phyloP scores from a whole-genome alignment of 108 stramenopile species.

The Pseudonitzschia pungens region DNA sequence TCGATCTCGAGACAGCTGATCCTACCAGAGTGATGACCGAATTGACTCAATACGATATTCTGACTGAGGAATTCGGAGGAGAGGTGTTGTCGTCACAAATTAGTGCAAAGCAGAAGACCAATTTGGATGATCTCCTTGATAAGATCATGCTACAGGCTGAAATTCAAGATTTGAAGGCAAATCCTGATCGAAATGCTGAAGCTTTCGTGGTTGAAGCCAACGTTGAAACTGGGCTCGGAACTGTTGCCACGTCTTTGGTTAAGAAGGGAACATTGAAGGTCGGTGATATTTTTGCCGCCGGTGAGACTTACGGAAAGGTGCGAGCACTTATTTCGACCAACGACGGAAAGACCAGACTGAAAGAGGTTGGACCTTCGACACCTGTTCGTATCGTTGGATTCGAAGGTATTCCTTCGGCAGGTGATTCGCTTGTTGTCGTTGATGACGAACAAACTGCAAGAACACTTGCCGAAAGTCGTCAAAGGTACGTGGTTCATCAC shows the following conservation, averaged over 20 bases:
- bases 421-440: conserved; percentile 83
- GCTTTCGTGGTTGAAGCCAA: conserved; percentile 94
- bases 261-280: conserved; percentile 92
- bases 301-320: conserved; percentile 88
- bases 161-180: conserved; percentile 91
- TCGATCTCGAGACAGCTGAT: conserved; percentile 89
- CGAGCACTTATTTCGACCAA: conserved; percentile 71
- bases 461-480: conserved; percentile 63
- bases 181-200: conserved; percentile 82
- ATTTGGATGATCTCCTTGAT: conserved; percentile 92
- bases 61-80: conserved; percentile 95
- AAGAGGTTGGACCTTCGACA: conserved; percentile 89
- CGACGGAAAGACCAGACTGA: conserved; percentile 79
- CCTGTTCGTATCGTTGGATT: conserved; percentile 87
- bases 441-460: conserved; percentile 81
- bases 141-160: conserved; percentile 96
- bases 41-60: conserved; percentile 88
- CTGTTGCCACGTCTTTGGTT: conserved; percentile 92
- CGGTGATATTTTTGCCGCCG: conserved; percentile 93
- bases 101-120: conserved; percentile 89
- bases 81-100: conserved; percentile 88
- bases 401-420: conserved; percentile 86
- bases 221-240: conserved; percentile 90
- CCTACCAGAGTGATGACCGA: conserved; percentile 79
- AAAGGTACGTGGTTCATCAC: conserved; percentile 43